A percentile compares a stretch with the other conserved stretches of the same genome.
Conservation (phyloP, 495 filamentous ascomycete genomes). For the Tetracladium marchalianum region DNA sequence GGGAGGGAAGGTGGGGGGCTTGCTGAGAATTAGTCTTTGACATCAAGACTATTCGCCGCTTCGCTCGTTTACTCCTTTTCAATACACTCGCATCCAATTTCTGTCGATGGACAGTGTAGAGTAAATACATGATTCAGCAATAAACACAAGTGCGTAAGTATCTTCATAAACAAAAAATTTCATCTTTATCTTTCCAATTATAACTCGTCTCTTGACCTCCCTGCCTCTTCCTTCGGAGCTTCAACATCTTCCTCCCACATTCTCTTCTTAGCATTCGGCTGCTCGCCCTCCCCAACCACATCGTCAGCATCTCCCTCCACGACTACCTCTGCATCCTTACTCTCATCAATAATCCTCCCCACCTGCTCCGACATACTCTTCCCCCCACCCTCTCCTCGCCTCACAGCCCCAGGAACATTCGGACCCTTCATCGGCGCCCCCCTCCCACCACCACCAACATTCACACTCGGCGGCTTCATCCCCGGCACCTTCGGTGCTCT, state of each 20-base stretch:
- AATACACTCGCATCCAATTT: no score
- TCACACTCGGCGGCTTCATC: conserved; percentile 9
- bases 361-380: conserved; percentile 35
- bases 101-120: no score
- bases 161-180: no score
- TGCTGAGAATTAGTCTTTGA: no score
- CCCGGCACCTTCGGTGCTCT: conserved; percentile 20
- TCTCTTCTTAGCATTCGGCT: conserved; percentile 70
- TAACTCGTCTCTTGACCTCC: conserved; percentile 43
- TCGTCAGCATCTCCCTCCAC: conserved; percentile 37
- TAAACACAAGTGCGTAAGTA: no score
- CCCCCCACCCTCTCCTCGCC: conserved; percentile 7
- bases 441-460: conserved; percentile 17
- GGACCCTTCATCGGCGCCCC: conserved; percentile 7
- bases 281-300: conserved; percentile 33
- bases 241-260: conserved; percentile 53
- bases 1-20: no score
- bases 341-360: conserved; percentile 38
- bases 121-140: no score
- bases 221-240: conserved; percentile 23
- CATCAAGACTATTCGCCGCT: no score
- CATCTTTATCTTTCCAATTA: conserved; percentile 21
- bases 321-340: conserved; percentile 28
- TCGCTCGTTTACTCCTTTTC: no score
- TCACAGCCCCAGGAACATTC: not conserved